Base-by-base conservation (phyloP, 2,329 filamentous ascomycete species). In the Westerdykella ornata region DNA sequence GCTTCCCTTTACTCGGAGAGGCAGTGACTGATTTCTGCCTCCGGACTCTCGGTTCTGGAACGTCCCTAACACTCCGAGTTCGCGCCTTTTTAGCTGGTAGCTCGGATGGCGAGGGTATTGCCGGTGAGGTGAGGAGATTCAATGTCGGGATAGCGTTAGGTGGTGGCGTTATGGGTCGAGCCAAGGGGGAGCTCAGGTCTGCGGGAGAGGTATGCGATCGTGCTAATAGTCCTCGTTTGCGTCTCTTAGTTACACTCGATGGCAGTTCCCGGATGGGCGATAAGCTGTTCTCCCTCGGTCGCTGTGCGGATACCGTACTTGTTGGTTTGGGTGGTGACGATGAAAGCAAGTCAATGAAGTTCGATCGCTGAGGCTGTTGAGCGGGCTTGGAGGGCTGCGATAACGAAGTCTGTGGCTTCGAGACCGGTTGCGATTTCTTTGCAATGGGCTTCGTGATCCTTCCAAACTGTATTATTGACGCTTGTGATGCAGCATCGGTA, bases 381-480 rank as follows among this genome's bases (percentile, higher is more conserved):
- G 35, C 12, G 3, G 26, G 5, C 6, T 26, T 26, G 22, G 44
- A 19, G 28, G 31, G 30, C 3, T 41, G 42, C 14, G 39, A 13
- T 15, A 34, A 19, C 11, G 38, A 33, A 11, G 45, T 49, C 20
- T 53, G 51, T 5, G 47, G n/a, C 38, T 64, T 63, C 6, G 49
- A 42, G 8, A 49, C 30, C 7, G 41, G 46, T 38, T 48, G 53
- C 9, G 52, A 48, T 0, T 43, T 32, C 20, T 47, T 57, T 5
- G 52, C 44, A 1, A 59, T 55, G 35, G 63, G 60, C 37, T 67
- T 67, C 5, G 60, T 66, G 6, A 65, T 56, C 36, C 59, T 66
- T 5, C 63, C 54, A 35, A 62, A 67, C 2, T 37, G 39, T 18
- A 60, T 32, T 13, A 67, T 59, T 4, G 57, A 40, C 7, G 43